phyloP scores from a whole-genome alignment of 768 basidiomycete genomes.

The Suillus occidentalis region DNA sequence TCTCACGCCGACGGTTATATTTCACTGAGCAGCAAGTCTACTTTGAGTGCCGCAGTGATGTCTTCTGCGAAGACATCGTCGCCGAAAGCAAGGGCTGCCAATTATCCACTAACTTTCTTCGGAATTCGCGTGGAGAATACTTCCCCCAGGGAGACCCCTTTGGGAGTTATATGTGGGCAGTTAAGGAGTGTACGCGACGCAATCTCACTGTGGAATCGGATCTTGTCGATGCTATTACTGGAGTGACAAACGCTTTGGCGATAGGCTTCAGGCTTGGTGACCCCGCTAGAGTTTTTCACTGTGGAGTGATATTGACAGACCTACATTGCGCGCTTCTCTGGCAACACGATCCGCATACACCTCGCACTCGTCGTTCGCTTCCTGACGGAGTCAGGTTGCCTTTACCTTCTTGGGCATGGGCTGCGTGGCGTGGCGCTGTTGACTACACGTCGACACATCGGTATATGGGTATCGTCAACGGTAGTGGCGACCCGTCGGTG shows the following conservation, averaged over 20 bases:
- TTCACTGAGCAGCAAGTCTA: conserved; percentile 20
- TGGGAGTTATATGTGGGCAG: background rate
- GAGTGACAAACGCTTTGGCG: background rate
- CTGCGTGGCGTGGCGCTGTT: conserved; percentile 25
- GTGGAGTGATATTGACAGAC: conserved; percentile 2
- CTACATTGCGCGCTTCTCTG: conserved; percentile 20
- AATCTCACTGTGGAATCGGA: background rate
- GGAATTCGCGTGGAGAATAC: background rate
- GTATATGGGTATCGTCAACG: conserved; percentile 1
- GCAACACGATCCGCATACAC: conserved; percentile 18
- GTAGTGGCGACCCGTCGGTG: conserved; percentile 6
- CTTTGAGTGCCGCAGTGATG: conserved; percentile 17
- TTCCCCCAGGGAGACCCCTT: background rate
- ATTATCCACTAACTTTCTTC: background rate
- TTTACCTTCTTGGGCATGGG: conserved; percentile 23
- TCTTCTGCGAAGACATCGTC: background rate
- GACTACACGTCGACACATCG: background rate
- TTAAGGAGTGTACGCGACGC: background rate
- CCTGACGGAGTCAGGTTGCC: background rate
- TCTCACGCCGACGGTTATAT: background rate
- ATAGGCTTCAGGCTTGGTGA: background rate
- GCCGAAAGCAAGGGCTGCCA: background rate
- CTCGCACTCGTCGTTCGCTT: conserved; percentile 13
- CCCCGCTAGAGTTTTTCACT: background rate
- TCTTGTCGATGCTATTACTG: background rate